A percentile compares a stretch with the other conserved stretches of the same genome.
Conservation (phyloP, 1,139 yeast species). For the Diutina rugosa region DNA sequence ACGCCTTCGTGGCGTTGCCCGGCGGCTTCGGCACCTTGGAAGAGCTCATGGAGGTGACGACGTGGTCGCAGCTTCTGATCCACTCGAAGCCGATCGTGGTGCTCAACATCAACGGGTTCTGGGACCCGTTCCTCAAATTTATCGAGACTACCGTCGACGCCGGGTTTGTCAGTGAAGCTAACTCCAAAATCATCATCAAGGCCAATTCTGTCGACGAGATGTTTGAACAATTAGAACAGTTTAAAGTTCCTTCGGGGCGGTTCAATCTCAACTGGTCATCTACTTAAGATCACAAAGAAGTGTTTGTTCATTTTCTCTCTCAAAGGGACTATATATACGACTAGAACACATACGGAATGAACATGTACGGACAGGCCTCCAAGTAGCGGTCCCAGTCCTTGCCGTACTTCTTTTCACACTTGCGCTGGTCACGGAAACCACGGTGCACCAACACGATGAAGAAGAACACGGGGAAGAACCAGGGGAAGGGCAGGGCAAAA, state of each 20-base stretch:
- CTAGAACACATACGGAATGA: slow-evolving; percentile 75
- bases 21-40: slow-evolving; percentile 91
- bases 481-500: slow-evolving; percentile 74
- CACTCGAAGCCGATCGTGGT: slow-evolving; percentile 72
- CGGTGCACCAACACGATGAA: slow-evolving; percentile 79
- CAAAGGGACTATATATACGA: background rate
- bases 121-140: slow-evolving; percentile 54
- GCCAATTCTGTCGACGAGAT: slow-evolving; percentile 61
- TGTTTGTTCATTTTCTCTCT: background rate
- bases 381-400: slow-evolving; percentile 84
- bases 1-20: slow-evolving; percentile 80
- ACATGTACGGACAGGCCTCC: slow-evolving; percentile 82
- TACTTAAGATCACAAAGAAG: background rate
- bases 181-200: slow-evolving; percentile 56
- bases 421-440: slow-evolving; percentile 72
- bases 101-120: slow-evolving; percentile 71
- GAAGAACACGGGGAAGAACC: slow-evolving; percentile 93
- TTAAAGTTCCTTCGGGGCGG: slow-evolving; percentile 61
- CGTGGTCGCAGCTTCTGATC: slow-evolving; percentile 84
- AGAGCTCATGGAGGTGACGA: slow-evolving; percentile 80
- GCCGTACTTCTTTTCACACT: slow-evolving; percentile 81
- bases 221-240: slow-evolving; percentile 44
- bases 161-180: slow-evolving; percentile 59
- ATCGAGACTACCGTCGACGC: slow-evolving; percentile 39
- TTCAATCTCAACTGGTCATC: slow-evolving; percentile 56